Evolutionary conservation across 2,329 filamentous ascomycete genomes (phyloP).

Genomic region (Trichoderma asperellum): DNA sequence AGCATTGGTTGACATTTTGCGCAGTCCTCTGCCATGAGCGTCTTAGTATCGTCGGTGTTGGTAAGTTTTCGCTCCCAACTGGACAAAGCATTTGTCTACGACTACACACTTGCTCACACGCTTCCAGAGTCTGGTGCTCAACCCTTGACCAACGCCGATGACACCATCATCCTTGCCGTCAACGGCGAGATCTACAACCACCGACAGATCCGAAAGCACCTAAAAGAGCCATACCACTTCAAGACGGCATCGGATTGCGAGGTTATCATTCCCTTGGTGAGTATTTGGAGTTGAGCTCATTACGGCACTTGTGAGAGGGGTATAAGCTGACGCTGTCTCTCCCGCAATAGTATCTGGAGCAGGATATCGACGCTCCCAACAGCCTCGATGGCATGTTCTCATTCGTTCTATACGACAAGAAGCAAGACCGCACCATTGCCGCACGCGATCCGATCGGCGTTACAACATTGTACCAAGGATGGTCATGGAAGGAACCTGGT

Average conservation of each 20-base stretch:
- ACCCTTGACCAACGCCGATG: conserved; percentile 90
- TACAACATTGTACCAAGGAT: conserved; percentile 96
- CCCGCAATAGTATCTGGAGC: conserved; percentile 75
- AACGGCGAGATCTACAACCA: conserved; percentile 99
- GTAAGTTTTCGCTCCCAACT: conserved; percentile 55
- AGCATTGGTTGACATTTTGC: conserved; percentile 38
- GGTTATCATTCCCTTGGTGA: conserved; percentile 94
- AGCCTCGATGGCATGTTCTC: conserved; percentile 99
- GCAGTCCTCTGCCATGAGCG: conserved; percentile 94
- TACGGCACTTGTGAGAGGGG: not conserved
- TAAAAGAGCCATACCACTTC: conserved; percentile 88
- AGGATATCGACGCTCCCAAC: conserved; percentile 90
- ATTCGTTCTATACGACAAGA: conserved; percentile 97
- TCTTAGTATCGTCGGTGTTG: conserved; percentile 95
- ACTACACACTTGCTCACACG: conserved; percentile 31
- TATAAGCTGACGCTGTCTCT: not conserved
- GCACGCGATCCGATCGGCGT: conserved; percentile 96
- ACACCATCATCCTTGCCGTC: conserved; percentile 86
- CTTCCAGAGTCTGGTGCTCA: conserved; percentile 86
- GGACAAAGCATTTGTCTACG: not conserved
- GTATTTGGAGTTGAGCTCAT: conserved; percentile 37
- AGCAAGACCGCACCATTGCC: conserved; percentile 86
- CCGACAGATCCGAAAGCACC: conserved; percentile 83
- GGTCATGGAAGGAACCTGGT: conserved; percentile 78
- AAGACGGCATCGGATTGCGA: conserved; percentile 99